Conservation (phyloP, 192 early-diverging fungal species). For the Diversispora eburnea region DNA sequence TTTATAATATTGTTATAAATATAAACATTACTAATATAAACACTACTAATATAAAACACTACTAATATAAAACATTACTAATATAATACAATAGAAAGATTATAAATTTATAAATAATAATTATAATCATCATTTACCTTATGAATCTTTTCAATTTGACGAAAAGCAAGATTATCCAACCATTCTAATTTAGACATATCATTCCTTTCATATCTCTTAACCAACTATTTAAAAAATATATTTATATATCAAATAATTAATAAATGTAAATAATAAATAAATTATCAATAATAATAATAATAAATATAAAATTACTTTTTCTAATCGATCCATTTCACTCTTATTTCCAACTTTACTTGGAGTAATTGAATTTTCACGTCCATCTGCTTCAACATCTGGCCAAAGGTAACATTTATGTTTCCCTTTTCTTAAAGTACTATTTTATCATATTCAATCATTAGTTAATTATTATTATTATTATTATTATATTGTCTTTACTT, state of each 20-base stretch:
- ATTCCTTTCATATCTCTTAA: constrained; percentile 82
- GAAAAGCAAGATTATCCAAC: constrained; percentile 88
- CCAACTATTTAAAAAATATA: constrained; percentile 47
- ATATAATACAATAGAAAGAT: too few relatives aligned
- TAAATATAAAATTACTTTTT: constrained; percentile 55
- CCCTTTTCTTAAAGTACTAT: constrained; percentile 80
- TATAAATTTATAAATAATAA: not conserved
- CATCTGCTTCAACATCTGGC: constrained; percentile 66
- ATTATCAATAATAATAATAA: not conserved
- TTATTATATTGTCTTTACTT: not conserved
- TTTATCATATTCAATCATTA: not conserved
- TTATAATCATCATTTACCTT: constrained; percentile 40
- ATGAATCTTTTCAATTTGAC: constrained; percentile 82
- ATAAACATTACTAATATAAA: too few relatives aligned
- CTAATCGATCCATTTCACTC: constrained; percentile 81
- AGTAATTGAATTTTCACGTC: constrained; percentile 48
- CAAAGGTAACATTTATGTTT: constrained; percentile 75
- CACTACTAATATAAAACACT: too few relatives aligned
- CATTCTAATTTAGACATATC: constrained; percentile 86
- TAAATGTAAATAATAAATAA: not conserved
- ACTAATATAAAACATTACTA: too few relatives aligned
- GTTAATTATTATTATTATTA: not conserved
- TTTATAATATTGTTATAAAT: too few relatives aligned
- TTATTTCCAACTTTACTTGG: constrained; percentile 50
- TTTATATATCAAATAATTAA: not conserved